Evolutionary conservation across 176 grass and related monocot species (phyloP), one percentile per base, ranked within the genome.

Genomic region (Ensete glaucum): DNA sequence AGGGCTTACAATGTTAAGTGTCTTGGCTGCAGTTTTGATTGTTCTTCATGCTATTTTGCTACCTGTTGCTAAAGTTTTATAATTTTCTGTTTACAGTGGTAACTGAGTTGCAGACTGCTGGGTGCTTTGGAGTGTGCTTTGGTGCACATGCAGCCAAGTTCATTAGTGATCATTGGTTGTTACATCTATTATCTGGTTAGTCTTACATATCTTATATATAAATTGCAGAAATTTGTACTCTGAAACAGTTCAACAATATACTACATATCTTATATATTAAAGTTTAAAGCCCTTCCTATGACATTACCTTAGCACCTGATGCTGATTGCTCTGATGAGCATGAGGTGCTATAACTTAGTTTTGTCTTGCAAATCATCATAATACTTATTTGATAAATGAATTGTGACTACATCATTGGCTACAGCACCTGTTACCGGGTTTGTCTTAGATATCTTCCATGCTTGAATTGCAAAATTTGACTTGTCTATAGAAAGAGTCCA

Each of bases 51-150:
- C 16, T 24, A 23, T 59, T 13, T 19, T 76, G 0, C 24, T 34
- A 19, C 55, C 3, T 77, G 13, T 23, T 23, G 9, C 10, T 64
- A 50, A 52, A 9, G 23, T 9, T 64, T 64, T 52, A 20, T 15
- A 25, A 53, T 66, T 17, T 11, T 52, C 27, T 81, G 27, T 51
- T 71, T 84, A 73, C 77, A 96, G 93, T 90, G 11, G 79, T 92
- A 62, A 83, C 85, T 0, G 71, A 81, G 57, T 87, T 85, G 73
- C 64, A 72, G 3, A 86, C 81, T 75, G 85, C 71, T 77, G 77
- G 81, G 17, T 92, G 93, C 8, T 72, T 92, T 2, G 71, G 52
- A 16, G 73, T 88, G 52, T 92, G 89, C 81, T 79, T 85, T 48
- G 43, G 59, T 55, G 93, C 85, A 13, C 78, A 92, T 64, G 62